Base-by-base conservation (phyloP, 257 asterid species). In the Nicotiana benthamiana region DNA sequence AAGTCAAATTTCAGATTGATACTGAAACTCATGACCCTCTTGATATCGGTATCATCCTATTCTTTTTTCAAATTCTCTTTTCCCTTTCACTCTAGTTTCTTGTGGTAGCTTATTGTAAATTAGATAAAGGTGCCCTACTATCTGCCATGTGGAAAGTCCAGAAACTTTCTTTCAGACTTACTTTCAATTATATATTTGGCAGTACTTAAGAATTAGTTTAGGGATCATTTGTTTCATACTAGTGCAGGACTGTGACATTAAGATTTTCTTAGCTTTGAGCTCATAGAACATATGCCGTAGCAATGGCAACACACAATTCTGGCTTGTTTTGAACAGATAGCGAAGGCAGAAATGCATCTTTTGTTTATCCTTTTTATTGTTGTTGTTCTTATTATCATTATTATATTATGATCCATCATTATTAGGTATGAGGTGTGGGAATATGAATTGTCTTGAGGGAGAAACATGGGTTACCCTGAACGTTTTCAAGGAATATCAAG, bases 1-100 rank as follows among this genome's bases (percentile, higher is more conserved):
- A 96, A 91, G 99, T 96, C 81, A 96, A 96, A 85, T 96, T 96
- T 87, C 94, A 94, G 82, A 96, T 94, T 81, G 99, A 96, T 79
- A 96, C 99, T 27, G 99, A 94, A 90, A 96, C 99, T 81, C 99
- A 96, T 82, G 97, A 96, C 75, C 99, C 99, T 79, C 97, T 96
- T 85, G 99, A 96, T 86, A 91, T 96, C 13, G 99, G 99, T 96
- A 90, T 77, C 91, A 72, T 70, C 78, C 26, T 51, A 27, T 52
- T 75, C 67, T 83, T 76, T 28, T 43, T 46, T 82, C 28, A 62
- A 52, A 52, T 43, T 51, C 79, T 74, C 77, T 28, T 24, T 40
- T 61, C 51, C 18, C 11, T 20, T 30, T 70, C 60, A 24, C 36
- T 72, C 8, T 20, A 11, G 34, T 43, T 70, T 48, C 40, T 46